Conservation (phyloP, 2,329 filamentous ascomycete genomes). For the Paecilomyces sp. region DNA sequence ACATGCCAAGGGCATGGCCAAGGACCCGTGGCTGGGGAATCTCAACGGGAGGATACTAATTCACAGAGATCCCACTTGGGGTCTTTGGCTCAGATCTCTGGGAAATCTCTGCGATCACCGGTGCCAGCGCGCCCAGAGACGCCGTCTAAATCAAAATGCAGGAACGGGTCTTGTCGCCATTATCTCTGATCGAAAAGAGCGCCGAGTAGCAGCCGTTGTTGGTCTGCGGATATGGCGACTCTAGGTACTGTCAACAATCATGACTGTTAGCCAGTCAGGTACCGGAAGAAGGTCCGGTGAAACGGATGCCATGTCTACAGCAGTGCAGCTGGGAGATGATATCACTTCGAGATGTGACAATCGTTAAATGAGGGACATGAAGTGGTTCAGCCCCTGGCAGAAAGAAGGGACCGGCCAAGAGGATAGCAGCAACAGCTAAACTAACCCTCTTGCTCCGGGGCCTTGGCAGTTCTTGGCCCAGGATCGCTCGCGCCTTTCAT, state of each 20-base stretch:
- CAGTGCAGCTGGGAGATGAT: neutral
- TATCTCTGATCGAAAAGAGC: neutral
- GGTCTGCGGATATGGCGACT: too few relatives aligned
- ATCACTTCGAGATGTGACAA: neutral
- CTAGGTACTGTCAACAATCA: neutral
- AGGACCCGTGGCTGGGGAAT: neutral
- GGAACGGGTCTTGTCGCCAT: neutral
- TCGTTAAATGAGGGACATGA: neutral
- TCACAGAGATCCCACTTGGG: neutral
- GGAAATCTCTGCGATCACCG: neutral
- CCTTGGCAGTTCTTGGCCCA: neutral
- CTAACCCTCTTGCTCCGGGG: neutral
- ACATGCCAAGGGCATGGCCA: neutral
- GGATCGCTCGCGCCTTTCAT: neutral
- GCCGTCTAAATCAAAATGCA: neutral
- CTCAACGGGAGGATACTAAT: neutral
- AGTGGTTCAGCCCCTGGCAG: neutral
- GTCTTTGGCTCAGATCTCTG: neutral
- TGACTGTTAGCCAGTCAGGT: neutral
- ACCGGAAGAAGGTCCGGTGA: neutral
- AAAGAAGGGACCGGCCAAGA: neutral
- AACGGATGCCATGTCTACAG: neutral
- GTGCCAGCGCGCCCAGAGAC: neutral
- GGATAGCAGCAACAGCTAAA: too few relatives aligned
- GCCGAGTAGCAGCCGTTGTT: neutral